Evolutionary conservation across 768 basidiomycete species (phyloP), one percentile per base, ranked within the genome.

Genomic region (Pulveroboletus sp.): DNA sequence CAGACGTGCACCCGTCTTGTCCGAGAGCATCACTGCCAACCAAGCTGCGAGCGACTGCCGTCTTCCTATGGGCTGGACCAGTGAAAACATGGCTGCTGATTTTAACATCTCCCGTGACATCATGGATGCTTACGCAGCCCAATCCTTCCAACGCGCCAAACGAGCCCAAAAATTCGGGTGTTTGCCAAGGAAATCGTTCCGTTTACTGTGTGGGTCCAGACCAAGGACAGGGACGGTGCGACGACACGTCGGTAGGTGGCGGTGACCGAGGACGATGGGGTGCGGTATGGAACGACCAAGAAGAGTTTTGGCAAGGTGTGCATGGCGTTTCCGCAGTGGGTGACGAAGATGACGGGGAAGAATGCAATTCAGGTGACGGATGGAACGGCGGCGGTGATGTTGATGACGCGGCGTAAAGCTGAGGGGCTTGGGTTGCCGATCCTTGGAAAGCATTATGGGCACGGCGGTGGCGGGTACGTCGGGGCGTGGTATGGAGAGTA

Each of bases 281-380:
- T 92, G 38, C 72, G 90, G 40, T 76, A 77, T 46, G 85, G 85
- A 5, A 89, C 87, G 6, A 90, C 88, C 1, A 75, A 79, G 57
- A 81, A 84, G 48, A 60, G 66, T 8, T 71, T 93, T 31, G 59
- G 68, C 36, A 87, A 83, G 67, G 80, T 91, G 52, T 76, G 78
- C 36, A 52, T 84, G 5, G 90, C 90, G 2, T 93, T 93, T 66
- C 89, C 87, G 39, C 86, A 92, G 55, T 92, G 88, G 87, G 84
- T 81, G 2, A 79, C 78, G 0, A 77, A 78, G 14, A 90, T 87
- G 31, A 92, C 90, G 3, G 90, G 89, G 17, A 88, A 90, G 7
- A 93, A 93, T 62, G 90, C 90, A 11, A 86, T 85, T 58, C 90
- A 92, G 63, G 76, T 90, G 36, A 88, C 89, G 6, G 90, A 93